These are phyloP conservation scores for Chaetomium fimeti DNA, from an alignment of 495 filamentous ascomycete genomes.

Conservation along the genomic window DNA sequence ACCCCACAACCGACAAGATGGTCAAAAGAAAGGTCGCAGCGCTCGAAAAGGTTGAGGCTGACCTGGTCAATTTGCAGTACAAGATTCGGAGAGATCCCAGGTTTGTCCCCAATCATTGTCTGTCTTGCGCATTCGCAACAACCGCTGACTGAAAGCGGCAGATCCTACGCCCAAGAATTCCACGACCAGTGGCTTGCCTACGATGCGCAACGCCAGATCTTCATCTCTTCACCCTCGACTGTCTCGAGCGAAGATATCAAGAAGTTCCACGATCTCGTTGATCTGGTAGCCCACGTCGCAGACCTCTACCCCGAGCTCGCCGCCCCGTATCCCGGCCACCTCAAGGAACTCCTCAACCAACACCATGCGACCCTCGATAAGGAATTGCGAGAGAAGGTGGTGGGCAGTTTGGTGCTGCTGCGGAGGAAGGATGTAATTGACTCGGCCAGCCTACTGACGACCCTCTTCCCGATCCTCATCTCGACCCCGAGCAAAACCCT, in stretches of 20 bases:
- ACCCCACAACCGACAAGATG: conserved; percentile 48
- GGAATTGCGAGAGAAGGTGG: conserved; percentile 89
- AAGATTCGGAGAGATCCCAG: conserved; percentile 82
- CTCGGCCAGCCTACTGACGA: conserved; percentile 76
- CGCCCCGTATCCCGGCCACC: conserved; percentile 71
- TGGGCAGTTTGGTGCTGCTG: conserved; percentile 82
- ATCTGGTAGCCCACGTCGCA: conserved; percentile 87
- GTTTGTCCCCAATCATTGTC: conserved; percentile 43
- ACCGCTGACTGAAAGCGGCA: conserved; percentile 32
- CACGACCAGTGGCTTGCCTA: conserved; percentile 87
- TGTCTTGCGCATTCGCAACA: neutral
- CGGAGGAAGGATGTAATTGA: conserved; percentile 90
- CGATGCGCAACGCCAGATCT: conserved; percentile 85
- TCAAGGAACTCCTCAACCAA: conserved; percentile 72
- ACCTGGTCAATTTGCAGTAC: conserved; percentile 83
- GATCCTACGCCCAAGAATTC: conserved; percentile 84
- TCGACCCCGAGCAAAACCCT: conserved; percentile 81
- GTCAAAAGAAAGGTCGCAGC: conserved; percentile 84
- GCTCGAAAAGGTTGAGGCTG: conserved; percentile 91
- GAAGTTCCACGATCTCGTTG: conserved; percentile 72
- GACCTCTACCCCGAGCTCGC: conserved; percentile 86
- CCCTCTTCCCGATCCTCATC: conserved; percentile 82
- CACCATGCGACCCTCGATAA: conserved; percentile 78
- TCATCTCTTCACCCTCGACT: conserved; percentile 74
- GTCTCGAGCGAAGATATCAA: conserved; percentile 72